A percentile compares a stretch with the other conserved stretches of the same genome.
Evolutionary conservation across 768 basidiomycete genomes (phyloP).

Genomic region (Tulasnella sp.): DNA sequence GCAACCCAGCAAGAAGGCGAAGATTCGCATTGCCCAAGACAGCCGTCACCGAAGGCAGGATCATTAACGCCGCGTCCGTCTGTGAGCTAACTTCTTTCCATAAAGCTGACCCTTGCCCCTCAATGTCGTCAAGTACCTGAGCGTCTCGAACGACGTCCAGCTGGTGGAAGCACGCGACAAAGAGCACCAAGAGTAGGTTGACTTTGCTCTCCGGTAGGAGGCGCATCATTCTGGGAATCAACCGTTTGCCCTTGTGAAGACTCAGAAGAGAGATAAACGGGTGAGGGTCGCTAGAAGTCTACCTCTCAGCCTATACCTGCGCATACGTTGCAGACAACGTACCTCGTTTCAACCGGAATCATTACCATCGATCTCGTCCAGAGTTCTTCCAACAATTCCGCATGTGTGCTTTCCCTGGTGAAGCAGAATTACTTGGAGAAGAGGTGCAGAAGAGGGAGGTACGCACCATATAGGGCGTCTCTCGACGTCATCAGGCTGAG

Average conservation of each 20-base stretch:
- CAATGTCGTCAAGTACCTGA: slow-evolving; percentile 50
- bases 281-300: slow-evolving; percentile 61
- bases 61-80: slow-evolving; percentile 77
- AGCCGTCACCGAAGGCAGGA: slow-evolving; percentile 76
- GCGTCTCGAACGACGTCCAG: slow-evolving; percentile 81
- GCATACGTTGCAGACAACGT: slow-evolving; percentile 15
- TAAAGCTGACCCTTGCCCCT: slow-evolving; percentile 35
- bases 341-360: slow-evolving; percentile 90
- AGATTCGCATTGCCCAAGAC: slow-evolving; percentile 69
- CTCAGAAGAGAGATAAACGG: slow-evolving; percentile 88
- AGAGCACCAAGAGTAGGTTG: slow-evolving; percentile 76
- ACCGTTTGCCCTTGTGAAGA: slow-evolving; percentile 83
- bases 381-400: slow-evolving; percentile 48
- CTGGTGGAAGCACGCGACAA: slow-evolving; percentile 89
- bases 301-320: neutral
- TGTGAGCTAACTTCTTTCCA: slow-evolving; percentile 69
- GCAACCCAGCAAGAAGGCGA: slow-evolving; percentile 71
- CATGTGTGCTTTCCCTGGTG: slow-evolving; percentile 35
- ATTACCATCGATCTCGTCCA: slow-evolving; percentile 79
- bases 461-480: slow-evolving; percentile 21
- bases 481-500: slow-evolving; percentile 41
- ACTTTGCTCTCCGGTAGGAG: slow-evolving; percentile 67
- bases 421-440: neutral
- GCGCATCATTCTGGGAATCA: slow-evolving; percentile 78
- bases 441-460: neutral